Base-by-base conservation (phyloP, 768 basidiomycete genomes). In the Mycena indigotica region DNA sequence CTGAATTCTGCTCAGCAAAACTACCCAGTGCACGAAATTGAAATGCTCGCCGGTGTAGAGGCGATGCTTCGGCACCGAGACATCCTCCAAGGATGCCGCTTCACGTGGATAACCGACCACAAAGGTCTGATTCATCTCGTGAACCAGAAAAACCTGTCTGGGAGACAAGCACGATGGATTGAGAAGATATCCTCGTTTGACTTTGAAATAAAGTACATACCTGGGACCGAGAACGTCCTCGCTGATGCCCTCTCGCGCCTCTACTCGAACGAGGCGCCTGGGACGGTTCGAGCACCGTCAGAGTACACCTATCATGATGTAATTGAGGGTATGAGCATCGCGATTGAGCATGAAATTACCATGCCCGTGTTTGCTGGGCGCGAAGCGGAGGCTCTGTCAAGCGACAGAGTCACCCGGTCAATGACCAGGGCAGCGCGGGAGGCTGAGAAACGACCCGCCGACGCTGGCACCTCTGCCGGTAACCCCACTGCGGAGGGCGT, bases 141-240 rank as follows among this genome's bases (percentile, higher is more conserved):
- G 12, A 68, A 61, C 0, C 69, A 72, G 51, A 0, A 13, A 0
- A 23, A 48, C 2, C 25, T 70, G n/a, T 57, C 60, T 0, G 32
- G 48, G 5, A 57, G 68, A 15, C 73, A 69, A 40, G 32, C 53
- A 5, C 50, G 68, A 4, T 76, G 74, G 72, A 60, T 61, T 28
- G 70, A 75, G 16, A 74, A 66, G 45, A n/a, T 74, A 15, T 60
- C 58, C 0, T 13, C 57, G 2, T 75, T 75, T 50, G 56, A 74
- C 41, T 65, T 57, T 32, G 60, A 68, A 16, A 68, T 72, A 1
- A 50, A 30, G 2, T 70, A 72, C 54, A 16, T 60, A 2, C 56
- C 50, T 1, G 56, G 56, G 0, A 66, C 70, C 2, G 63, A 67
- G 72, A 0, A 52, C 55, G 26, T 23, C n/a, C n/a, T n/a, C n/a